Evolutionary conservation across 176 grass and related monocot species (phyloP), one percentile per base, ranked within the genome.

Genomic region (Oryza glumipatula): DNA sequence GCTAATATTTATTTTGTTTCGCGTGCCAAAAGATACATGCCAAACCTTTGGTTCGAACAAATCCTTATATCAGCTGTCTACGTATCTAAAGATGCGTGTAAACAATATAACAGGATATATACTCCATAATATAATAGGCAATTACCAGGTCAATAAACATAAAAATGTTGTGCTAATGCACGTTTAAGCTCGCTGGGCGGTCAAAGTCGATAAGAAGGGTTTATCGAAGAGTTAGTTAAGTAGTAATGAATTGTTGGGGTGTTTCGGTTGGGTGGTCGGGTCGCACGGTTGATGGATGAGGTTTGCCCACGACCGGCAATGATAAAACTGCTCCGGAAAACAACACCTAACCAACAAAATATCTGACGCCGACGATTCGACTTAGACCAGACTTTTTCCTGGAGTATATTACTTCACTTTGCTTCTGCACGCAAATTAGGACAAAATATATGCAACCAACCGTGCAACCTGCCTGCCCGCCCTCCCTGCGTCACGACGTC

Each of bases 301-400:
- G 67, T 58, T 28, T 73, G 70, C 56, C 70, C 54, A 74, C 56
- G 81, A 83, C 81, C 71, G 23, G 82, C 74, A 74, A 67, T 51
- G 7, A 23, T 83, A 10, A 15, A 89, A 89, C 87, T 80, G 70
- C 70, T 38, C 43, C 63, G 7, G 82, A 89, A 85, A 89, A 81
- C 77, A 54, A 81, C 82, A 9, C 68, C 10, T 72, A 86, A 82
- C 78, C 83, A 36, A 61, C 56, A 22, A 70, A 72, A 64, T 76
- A 61, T 74, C 64, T 51, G 21, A 48, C 69, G 74, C 70, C 72
- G 48, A 44, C 43, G 43, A 44, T 44, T 44, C 43, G 43, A 17
- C 15, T 49, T 49, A 3, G 52, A 56, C 52, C 16, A 19, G 0
- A 56, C 52, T 7, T 56, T 56, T 7, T 17, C 49, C 49, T 52